These are phyloP conservation scores for Colletotrichum sublineola DNA, from an alignment of 2,329 filamentous ascomycete species.

Conservation along the genomic window DNA sequence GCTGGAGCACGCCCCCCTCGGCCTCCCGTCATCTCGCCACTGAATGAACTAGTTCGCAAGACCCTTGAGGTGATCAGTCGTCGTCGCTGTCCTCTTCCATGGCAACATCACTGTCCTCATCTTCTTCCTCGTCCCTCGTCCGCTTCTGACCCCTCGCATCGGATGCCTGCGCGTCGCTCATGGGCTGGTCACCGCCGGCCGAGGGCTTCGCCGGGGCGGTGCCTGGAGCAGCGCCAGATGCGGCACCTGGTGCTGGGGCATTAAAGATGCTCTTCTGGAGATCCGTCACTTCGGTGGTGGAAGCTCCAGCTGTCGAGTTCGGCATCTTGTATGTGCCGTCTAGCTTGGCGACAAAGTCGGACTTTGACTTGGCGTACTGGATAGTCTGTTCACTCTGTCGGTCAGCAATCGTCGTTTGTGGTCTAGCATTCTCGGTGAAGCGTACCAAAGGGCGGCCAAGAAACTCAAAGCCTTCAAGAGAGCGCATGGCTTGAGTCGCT, in stretches of 20 bases:
- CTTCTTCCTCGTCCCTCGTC: constrained; percentile 74
- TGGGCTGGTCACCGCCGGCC: constrained; percentile 59
- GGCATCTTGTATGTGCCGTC: constrained; percentile 89
- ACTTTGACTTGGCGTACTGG: constrained; percentile 90
- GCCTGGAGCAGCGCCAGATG: constrained; percentile 52
- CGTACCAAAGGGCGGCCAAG: constrained; percentile 87
- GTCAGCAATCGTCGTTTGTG: constrained; percentile 10
- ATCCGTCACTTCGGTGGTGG: constrained; percentile 75
- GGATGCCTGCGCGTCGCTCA: constrained; percentile 65
- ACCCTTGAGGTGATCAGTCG: constrained; percentile 61
- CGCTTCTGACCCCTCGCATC: constrained; percentile 77
- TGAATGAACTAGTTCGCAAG: constrained; percentile 18
- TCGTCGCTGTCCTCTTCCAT: constrained; percentile 82
- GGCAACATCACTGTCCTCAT: constrained; percentile 78
- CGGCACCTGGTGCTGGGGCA: constrained; percentile 68
- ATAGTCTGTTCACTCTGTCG: constrained; percentile 75
- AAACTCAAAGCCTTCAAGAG: constrained; percentile 87
- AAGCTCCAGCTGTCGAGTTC: constrained; percentile 59
- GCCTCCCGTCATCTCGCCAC: constrained; percentile 24
- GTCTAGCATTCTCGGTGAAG: constrained; percentile 41
- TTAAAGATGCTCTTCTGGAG: constrained; percentile 86
- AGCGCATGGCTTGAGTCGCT: constrained; percentile 94
- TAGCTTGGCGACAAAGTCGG: constrained; percentile 88
- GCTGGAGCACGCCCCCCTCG: constrained; percentile 22
- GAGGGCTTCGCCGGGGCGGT: constrained; percentile 61